Evolutionary conservation across 2,329 filamentous ascomycete genomes (phyloP).

Genomic region (Colletotrichum sp.): DNA sequence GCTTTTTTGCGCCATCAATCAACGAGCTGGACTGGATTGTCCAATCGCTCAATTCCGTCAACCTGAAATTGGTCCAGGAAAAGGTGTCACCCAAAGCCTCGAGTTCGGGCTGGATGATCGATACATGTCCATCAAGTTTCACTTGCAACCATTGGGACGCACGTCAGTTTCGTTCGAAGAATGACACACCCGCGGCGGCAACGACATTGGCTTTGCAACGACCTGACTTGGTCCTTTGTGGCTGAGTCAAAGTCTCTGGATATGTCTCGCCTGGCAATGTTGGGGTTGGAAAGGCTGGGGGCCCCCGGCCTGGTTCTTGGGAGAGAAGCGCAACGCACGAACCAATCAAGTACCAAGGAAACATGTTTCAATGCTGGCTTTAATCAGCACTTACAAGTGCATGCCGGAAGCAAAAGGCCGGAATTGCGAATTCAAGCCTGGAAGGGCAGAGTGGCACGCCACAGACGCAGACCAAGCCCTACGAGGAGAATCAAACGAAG

Average conservation of each 20-base stretch:
- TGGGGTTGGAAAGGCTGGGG: background rate
- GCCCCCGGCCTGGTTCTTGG: background rate
- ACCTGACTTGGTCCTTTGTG: background rate
- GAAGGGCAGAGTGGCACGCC: background rate
- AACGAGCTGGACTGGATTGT: background rate
- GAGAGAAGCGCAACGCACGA: background rate
- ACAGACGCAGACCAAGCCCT: conserved; percentile 1
- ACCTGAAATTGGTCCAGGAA: background rate
- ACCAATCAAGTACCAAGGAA: background rate
- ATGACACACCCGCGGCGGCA: background rate
- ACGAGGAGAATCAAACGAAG: background rate
- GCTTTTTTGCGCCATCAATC: background rate
- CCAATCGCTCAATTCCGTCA: background rate
- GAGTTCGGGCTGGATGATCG: background rate
- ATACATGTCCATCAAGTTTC: background rate
- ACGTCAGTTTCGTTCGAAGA: background rate
- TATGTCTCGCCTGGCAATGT: background rate
- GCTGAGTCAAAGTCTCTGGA: background rate
- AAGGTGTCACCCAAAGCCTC: background rate
- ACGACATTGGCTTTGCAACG: background rate
- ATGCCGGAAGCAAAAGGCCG: background rate
- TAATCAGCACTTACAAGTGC: background rate
- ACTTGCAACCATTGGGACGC: background rate
- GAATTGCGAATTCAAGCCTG: background rate
- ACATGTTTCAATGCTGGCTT: background rate